Percentiles rank a stretch among this genome's conserved stretches.
phyloP scores from a whole-genome alignment of 2,329 filamentous ascomycete species.

The Penicillium sp. region DNA sequence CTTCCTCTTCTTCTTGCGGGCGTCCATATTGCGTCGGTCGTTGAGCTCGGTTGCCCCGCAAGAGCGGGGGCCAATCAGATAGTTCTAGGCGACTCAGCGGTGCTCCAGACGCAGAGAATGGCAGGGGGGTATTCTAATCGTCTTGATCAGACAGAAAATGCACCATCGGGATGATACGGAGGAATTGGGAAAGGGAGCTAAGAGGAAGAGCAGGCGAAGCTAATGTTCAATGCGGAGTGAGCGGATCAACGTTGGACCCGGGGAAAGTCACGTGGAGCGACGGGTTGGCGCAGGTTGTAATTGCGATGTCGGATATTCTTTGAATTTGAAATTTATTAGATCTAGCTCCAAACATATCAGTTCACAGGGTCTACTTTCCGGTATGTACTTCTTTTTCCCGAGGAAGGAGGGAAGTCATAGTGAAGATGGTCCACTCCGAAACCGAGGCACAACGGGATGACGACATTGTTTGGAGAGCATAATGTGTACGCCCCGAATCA shows the following conservation, averaged over 20 bases:
- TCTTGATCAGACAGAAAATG: not conserved
- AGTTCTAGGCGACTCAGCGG: conserved; percentile 11
- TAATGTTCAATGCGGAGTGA: conserved; percentile 21
- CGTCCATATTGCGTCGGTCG: conserved; percentile 34
- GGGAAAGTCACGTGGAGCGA: conserved; percentile 14
- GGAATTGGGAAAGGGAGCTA: conserved; percentile 16
- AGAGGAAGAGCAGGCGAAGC: conserved; percentile 11
- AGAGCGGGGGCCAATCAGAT: conserved; percentile 17
- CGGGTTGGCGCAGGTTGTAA: too few relatives aligned
- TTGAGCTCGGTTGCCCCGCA: conserved; percentile 23
- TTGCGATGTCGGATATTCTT: too few relatives aligned
- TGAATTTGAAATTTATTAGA: too few relatives aligned
- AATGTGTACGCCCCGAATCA: not conserved
- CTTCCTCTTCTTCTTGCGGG: conserved; percentile 70
- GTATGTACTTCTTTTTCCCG: too few relatives aligned
- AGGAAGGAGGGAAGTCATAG: too few relatives aligned
- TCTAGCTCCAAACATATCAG: too few relatives aligned
- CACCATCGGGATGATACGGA: conserved; percentile 5
- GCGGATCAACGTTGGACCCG: conserved; percentile 17
- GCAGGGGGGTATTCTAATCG: not conserved
- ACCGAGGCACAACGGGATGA: conserved; percentile 15
- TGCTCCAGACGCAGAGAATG: conserved; percentile 5
- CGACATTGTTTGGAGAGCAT: conserved; percentile 10
- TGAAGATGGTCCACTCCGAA: too few relatives aligned
- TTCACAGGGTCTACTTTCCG: too few relatives aligned